These are phyloP conservation scores for Poa pratensis DNA, from an alignment of 176 grass and related monocot genomes.

Conservation along the genomic window DNA sequence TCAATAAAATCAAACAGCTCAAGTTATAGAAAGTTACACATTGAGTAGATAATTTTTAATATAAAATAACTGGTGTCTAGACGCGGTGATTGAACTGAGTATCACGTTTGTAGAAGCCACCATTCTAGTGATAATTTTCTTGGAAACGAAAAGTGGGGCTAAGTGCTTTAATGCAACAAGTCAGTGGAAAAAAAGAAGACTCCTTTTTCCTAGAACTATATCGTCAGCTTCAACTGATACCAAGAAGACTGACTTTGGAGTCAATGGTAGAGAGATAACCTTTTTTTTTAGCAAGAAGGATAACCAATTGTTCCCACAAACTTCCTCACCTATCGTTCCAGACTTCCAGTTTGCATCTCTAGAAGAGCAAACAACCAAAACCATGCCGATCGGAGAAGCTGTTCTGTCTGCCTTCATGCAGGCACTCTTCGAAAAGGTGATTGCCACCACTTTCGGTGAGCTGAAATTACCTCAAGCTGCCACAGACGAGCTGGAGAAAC, in stretches of 20 bases:
- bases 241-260: conserved; percentile 41
- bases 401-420: conserved; percentile 80
- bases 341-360: conserved; percentile 30
- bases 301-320: not conserved
- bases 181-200: not conserved
- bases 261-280: conserved; percentile 19
- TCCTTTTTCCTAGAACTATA: not conserved
- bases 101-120: not conserved
- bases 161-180: not conserved
- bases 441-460: conserved; percentile 53
- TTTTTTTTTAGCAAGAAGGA: not conserved
- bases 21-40: not conserved
- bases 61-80: not conserved
- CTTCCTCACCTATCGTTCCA: not conserved
- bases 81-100: not conserved
- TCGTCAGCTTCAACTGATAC: not conserved
- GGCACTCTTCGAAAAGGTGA: conserved; percentile 68
- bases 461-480: conserved; percentile 47
- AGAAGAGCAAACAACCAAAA: conserved; percentile 16
- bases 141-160: not conserved
- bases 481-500: conserved; percentile 54
- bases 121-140: not conserved
- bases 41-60: not conserved
- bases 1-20: not conserved
- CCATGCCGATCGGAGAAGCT: conserved; percentile 52